These are phyloP conservation scores for Colletotrichum zoysiae DNA, from an alignment of 2,329 filamentous ascomycete species.

Conservation along the genomic window DNA sequence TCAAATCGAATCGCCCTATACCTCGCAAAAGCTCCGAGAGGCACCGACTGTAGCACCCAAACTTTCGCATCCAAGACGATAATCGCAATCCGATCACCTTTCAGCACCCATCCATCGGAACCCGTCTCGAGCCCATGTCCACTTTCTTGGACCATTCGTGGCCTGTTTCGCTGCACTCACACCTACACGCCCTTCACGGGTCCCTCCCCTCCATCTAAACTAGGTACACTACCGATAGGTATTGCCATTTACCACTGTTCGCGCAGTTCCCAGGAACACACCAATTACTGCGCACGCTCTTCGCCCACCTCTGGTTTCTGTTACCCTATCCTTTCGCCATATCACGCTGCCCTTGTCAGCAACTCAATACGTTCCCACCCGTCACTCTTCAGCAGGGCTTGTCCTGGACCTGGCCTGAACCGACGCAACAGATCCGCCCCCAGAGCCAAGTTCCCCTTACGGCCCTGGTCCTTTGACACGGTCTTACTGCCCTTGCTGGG, in stretches of 20 bases:
- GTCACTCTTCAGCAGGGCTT: constrained; percentile 32
- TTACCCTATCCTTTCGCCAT: constrained; percentile 39
- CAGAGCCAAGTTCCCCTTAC: constrained; percentile 39
- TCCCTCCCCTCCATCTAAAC: constrained; percentile 8
- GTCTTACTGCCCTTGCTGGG: constrained; percentile 34
- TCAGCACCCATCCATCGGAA: not conserved
- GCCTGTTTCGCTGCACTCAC: constrained; percentile 26
- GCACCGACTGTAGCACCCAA: constrained; percentile 19
- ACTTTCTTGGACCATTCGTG: not conserved
- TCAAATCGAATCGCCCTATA: constrained; percentile 33
- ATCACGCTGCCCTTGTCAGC: constrained; percentile 36
- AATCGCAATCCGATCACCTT: not conserved
- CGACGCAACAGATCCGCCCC: constrained; percentile 40
- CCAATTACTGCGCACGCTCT: constrained; percentile 24
- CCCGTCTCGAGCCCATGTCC: constrained; percentile 16
- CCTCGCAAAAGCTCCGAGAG: constrained; percentile 32
- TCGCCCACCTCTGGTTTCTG: constrained; percentile 22
- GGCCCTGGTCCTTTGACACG: constrained; percentile 27
- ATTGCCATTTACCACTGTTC: constrained; percentile 18
- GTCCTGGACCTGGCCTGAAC: constrained; percentile 38
- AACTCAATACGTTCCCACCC: constrained; percentile 32
- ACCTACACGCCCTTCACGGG: constrained; percentile 22
- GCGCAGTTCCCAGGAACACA: constrained; percentile 13
- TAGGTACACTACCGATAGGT: not conserved
- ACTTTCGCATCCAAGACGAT: constrained; percentile 18